A percentile compares a stretch with the other conserved stretches of the same genome.
Conservation (phyloP, 2,329 filamentous ascomycete genomes). For the Pezizomycotina sp. region DNA sequence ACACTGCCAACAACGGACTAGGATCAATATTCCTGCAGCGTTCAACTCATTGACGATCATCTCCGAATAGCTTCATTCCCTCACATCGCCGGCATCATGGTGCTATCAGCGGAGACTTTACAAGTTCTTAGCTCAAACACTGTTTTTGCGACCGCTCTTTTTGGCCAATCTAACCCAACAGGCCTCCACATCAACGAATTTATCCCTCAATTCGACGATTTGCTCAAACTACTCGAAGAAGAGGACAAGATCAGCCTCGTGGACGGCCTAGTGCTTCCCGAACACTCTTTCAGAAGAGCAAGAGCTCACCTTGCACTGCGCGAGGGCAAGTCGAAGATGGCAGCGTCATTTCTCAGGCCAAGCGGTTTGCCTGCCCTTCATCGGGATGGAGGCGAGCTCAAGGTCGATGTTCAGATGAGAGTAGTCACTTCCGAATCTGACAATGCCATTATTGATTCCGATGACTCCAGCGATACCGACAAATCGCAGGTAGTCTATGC, state of each 20-base stretch:
- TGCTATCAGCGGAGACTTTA: constrained; percentile 63
- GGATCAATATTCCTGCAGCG: constrained; percentile 65
- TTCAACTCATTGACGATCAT: constrained; percentile 47
- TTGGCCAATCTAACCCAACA: constrained; percentile 72
- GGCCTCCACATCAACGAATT: constrained; percentile 63
- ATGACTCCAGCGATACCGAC: constrained; percentile 39
- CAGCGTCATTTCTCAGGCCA: constrained; percentile 63
- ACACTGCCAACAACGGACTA: constrained; percentile 64
- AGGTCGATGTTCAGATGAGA: constrained; percentile 90
- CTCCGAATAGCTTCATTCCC: constrained; percentile 86
- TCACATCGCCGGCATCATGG: constrained; percentile 92
- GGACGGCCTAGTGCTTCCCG: constrained; percentile 92
- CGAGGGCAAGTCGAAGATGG: constrained; percentile 61
- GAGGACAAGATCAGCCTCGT: constrained; percentile 70
- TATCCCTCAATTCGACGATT: constrained; percentile 72
- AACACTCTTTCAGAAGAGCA: constrained; percentile 86
- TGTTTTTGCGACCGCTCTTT: constrained; percentile 81
- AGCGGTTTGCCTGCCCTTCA: constrained; percentile 74
- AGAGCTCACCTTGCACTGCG: constrained; percentile 67
- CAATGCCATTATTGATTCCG: constrained; percentile 45
- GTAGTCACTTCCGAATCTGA: constrained; percentile 73
- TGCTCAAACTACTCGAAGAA: constrained; percentile 64
- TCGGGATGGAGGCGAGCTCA: constrained; percentile 77
- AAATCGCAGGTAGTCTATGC: constrained; percentile 75
- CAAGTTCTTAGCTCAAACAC: constrained; percentile 84